Percentiles rank a stretch among this genome's conserved stretches.
Evolutionary conservation across 257 asterid genomes (phyloP).

Genomic region (Cruciata laevipes): DNA sequence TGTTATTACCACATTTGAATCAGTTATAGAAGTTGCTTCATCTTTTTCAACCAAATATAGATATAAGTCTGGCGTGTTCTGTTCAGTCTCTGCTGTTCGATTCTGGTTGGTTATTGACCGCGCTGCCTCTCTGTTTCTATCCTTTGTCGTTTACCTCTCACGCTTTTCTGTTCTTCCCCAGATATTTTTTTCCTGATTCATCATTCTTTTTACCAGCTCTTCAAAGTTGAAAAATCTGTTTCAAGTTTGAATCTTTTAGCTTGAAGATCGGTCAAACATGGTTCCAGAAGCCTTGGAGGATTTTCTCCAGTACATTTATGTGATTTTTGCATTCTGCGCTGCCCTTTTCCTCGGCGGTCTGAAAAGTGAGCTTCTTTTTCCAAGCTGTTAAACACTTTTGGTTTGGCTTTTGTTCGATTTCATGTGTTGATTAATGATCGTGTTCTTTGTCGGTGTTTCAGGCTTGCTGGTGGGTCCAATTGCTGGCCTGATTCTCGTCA

Average conservation of each 20-base stretch:
- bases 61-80: neutral
- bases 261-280: conserved; percentile 32
- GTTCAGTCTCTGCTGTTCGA: neutral
- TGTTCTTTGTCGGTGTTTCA: conserved; percentile 25
- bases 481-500: conserved; percentile 56
- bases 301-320: conserved; percentile 46
- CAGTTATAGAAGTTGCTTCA: neutral
- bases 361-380: conserved; percentile 46
- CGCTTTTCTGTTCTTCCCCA: neutral
- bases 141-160: neutral
- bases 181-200: neutral
- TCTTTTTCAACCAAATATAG: neutral
- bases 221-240: neutral
- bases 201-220: neutral
- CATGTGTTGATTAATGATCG: neutral
- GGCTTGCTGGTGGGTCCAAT: conserved; percentile 83
- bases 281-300: conserved; percentile 25
- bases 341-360: conserved; percentile 69
- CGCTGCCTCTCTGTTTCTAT: neutral
- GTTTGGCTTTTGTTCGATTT: neutral
- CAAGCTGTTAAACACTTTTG: neutral
- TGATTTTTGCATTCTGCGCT: conserved; percentile 56
- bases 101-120: conserved; percentile 12
- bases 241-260: neutral
- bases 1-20: neutral